Conservation (phyloP, 2,329 filamentous ascomycete genomes). For the Ophiostoma pallidulum region DNA sequence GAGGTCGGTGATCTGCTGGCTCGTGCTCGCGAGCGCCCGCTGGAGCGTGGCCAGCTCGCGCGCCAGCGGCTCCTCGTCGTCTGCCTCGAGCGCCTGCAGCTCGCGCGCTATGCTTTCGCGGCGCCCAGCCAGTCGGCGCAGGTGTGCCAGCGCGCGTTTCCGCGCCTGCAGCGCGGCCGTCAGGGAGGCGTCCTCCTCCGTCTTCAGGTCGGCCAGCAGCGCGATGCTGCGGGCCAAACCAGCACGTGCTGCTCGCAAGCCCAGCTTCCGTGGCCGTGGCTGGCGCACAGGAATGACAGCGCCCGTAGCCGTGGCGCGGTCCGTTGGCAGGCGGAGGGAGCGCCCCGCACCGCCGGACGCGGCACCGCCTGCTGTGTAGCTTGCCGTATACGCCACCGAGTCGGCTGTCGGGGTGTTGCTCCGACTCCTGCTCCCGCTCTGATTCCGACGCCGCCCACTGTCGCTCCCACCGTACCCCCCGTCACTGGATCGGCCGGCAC, state of each 20-base stretch:
- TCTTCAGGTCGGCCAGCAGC: conserved; percentile 55
- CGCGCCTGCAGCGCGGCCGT: conserved; percentile 47
- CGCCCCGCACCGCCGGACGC: conserved; percentile 19
- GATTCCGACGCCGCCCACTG: conserved; percentile 17
- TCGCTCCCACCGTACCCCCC: conserved; percentile 20
- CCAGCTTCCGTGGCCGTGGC: conserved; percentile 42
- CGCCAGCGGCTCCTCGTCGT: conserved; percentile 48
- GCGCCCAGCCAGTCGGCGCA: conserved; percentile 44
- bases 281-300: conserved; percentile 53
- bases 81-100: conserved; percentile 44
- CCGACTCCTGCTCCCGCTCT: neutral
- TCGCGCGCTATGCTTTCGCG: conserved; percentile 41
- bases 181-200: conserved; percentile 56
- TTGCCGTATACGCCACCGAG: conserved; percentile 18
- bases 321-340: conserved; percentile 24
- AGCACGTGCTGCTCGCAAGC: conserved; percentile 53
- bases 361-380: too few species aligned
- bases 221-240: conserved; percentile 55
- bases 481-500: conserved; percentile 25
- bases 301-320: conserved; percentile 28
- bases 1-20: conserved; percentile 54
- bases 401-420: conserved; percentile 31
- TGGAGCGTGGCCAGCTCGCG: conserved; percentile 52
- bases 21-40: conserved; percentile 43
- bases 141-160: conserved; percentile 46